Evolutionary conservation across 805 yeast genomes (phyloP).

Genomic region (Lipomyces lipofer): DNA sequence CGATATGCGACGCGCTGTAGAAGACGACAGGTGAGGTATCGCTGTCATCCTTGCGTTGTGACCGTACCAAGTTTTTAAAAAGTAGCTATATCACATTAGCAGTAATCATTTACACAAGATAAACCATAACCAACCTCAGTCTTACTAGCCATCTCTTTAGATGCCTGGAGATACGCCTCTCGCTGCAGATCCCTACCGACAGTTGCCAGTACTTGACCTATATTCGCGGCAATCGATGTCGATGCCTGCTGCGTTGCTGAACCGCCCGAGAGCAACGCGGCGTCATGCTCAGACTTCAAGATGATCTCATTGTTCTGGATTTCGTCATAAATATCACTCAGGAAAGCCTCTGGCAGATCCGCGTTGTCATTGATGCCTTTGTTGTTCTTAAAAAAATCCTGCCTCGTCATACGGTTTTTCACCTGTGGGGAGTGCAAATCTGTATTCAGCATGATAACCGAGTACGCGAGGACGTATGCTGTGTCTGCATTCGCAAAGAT

Average conservation of each 20-base stretch:
- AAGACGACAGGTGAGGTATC: constrained; percentile 51
- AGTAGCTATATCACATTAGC: constrained; percentile 7
- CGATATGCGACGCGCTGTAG: constrained; percentile 81
- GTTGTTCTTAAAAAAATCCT: constrained; percentile 83
- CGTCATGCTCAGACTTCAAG: constrained; percentile 88
- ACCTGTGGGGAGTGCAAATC: constrained; percentile 92
- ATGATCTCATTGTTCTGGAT: constrained; percentile 84
- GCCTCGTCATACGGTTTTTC: constrained; percentile 82
- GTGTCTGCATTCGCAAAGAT: constrained; percentile 74
- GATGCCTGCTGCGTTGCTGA: constrained; percentile 40
- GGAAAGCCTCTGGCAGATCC: constrained; percentile 72
- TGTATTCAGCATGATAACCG: constrained; percentile 91
- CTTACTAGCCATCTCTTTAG: constrained; percentile 85
- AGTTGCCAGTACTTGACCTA: constrained; percentile 51
- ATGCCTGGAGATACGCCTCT: constrained; percentile 90
- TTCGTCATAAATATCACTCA: constrained; percentile 71
- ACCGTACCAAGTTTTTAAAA: constrained; percentile 22
- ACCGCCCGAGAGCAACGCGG: constrained; percentile 76
- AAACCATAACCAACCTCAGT: constrained; percentile 61
- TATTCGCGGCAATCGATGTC: constrained; percentile 38
- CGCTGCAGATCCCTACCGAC: constrained; percentile 59
- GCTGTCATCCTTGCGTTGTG: constrained; percentile 23
- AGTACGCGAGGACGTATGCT: constrained; percentile 84
- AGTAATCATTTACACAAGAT: not conserved
- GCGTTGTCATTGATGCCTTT: constrained; percentile 90